Conservation (phyloP, 495 filamentous ascomycete genomes). For the Penicillium dipodomyicola region DNA sequence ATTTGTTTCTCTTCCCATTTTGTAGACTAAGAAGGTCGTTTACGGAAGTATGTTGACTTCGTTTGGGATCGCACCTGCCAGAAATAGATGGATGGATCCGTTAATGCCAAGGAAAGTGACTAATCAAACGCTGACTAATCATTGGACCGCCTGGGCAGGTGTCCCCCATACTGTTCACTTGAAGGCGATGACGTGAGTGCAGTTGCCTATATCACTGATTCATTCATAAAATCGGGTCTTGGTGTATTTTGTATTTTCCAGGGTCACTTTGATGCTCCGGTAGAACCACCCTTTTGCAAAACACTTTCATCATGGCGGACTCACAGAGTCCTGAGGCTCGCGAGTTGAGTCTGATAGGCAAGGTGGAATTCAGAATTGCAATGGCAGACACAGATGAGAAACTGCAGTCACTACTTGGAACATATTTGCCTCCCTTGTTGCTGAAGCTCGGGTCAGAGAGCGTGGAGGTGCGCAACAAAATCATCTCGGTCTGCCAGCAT, state of each 20-base stretch:
- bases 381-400: constrained; percentile 78
- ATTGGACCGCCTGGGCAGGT: constrained; percentile 15
- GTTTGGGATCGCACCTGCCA: not conserved
- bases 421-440: constrained; percentile 76
- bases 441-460: constrained; percentile 82
- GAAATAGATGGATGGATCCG: not conserved
- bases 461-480: constrained; percentile 78
- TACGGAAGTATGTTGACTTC: not conserved
- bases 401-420: constrained; percentile 70
- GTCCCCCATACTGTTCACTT: constrained; percentile 9
- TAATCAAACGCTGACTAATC: constrained; percentile 6
- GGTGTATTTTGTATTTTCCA: not conserved
- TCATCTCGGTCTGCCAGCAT: constrained; percentile 71
- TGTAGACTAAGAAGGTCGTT: not conserved
- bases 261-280: constrained; percentile 6
- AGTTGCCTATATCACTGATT: constrained; percentile 17
- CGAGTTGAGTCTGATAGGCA: constrained; percentile 83
- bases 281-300: not conserved
- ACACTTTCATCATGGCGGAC: constrained; percentile 35
- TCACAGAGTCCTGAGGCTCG: constrained; percentile 58
- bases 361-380: constrained; percentile 89
- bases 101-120: not conserved
- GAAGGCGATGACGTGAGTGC: constrained; percentile 26
- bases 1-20: not conserved
- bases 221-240: not conserved